These are phyloP conservation scores for Coprinopsis sp. DNA, from an alignment of 768 basidiomycete genomes.

Conservation along the genomic window DNA sequence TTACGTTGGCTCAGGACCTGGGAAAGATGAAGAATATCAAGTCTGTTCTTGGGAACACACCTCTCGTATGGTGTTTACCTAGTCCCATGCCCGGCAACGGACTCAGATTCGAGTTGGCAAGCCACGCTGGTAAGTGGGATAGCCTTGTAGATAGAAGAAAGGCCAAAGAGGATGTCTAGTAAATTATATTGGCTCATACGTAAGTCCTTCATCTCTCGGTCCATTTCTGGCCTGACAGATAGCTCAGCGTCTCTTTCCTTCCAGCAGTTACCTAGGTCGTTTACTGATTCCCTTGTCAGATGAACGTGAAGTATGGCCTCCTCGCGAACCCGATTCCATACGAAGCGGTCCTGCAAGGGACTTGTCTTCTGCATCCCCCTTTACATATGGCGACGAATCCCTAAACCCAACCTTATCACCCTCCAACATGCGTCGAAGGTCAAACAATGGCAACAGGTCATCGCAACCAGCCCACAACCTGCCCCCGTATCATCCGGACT, in stretches of 20 bases:
- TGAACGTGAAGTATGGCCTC: slow-evolving; percentile 56
- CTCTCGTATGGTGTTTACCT: slow-evolving; percentile 85
- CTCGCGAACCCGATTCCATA: slow-evolving; percentile 54
- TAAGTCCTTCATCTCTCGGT: slow-evolving; percentile 17
- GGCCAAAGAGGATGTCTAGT: slow-evolving; percentile 2
- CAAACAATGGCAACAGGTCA: slow-evolving; percentile 7
- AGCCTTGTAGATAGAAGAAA: slow-evolving; percentile 27
- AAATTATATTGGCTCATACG: neutral
- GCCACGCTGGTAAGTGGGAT: slow-evolving; percentile 72
- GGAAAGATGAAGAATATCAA: slow-evolving; percentile 69
- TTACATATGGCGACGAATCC: slow-evolving; percentile 77
- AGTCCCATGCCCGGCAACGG: slow-evolving; percentile 63
- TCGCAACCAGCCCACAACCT: slow-evolving; percentile 23
- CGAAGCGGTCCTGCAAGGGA: slow-evolving; percentile 29
- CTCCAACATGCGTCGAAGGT: slow-evolving; percentile 42
- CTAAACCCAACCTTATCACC: slow-evolving; percentile 76
- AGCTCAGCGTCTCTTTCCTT: slow-evolving; percentile 6
- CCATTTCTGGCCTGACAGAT: neutral
- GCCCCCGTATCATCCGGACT: slow-evolving; percentile 79
- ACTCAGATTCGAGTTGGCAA: slow-evolving; percentile 67
- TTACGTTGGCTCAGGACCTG: slow-evolving; percentile 58
- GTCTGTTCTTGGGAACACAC: slow-evolving; percentile 71
- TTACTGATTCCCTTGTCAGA: slow-evolving; percentile 19
- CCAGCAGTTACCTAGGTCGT: slow-evolving; percentile 1
- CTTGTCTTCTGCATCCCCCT: slow-evolving; percentile 65